A percentile compares a stretch with the other conserved stretches of the same genome.
Conservation (phyloP, 2,329 filamentous ascomycete genomes). For the Fusarium nurragi region DNA sequence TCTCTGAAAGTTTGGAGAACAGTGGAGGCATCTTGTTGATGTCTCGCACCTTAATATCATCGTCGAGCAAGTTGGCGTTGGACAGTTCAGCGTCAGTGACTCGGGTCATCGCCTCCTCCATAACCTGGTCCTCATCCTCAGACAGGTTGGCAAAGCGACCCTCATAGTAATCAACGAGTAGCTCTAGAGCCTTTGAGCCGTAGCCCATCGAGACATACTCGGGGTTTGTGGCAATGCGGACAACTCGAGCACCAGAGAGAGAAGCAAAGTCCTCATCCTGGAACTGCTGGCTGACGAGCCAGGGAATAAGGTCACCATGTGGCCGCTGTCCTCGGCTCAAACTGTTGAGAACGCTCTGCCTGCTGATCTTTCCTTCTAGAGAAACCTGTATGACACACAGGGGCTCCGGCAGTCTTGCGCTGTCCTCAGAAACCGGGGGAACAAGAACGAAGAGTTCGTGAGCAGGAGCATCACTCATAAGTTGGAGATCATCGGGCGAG, state of each 20-base stretch:
- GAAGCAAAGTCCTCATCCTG: slow-evolving; percentile 97
- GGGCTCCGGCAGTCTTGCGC: slow-evolving; percentile 85
- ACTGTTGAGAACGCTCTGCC: slow-evolving; percentile 89
- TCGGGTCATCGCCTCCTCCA: slow-evolving; percentile 74
- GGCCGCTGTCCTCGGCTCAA: slow-evolving; percentile 89
- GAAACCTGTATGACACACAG: slow-evolving; percentile 95
- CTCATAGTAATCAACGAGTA: slow-evolving; percentile 92
- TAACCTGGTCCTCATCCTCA: slow-evolving; percentile 68
- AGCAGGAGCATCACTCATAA: slow-evolving; percentile 97
- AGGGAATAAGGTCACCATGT: slow-evolving; percentile 93
- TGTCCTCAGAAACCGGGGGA: slow-evolving; percentile 80
- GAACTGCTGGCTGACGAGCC: slow-evolving; percentile 97
- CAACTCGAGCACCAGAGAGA: slow-evolving; percentile 88
- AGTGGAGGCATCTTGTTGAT: slow-evolving; percentile 92
- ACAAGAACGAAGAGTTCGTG: slow-evolving; percentile 97
- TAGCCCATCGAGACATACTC: slow-evolving; percentile 95
- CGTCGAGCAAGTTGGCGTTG: slow-evolving; percentile 78
- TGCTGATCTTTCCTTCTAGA: slow-evolving; percentile 93
- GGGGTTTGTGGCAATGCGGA: slow-evolving; percentile 95
- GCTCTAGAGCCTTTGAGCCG: slow-evolving; percentile 85
- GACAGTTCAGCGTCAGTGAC: slow-evolving; percentile 86
- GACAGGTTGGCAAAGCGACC: slow-evolving; percentile 88
- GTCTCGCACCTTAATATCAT: slow-evolving; percentile 90
- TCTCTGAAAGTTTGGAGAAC: slow-evolving; percentile 87
- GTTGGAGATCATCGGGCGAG: slow-evolving; percentile 94